Conservation (phyloP, 2,329 filamentous ascomycete species). For the Ophiocordyceps australis region DNA sequence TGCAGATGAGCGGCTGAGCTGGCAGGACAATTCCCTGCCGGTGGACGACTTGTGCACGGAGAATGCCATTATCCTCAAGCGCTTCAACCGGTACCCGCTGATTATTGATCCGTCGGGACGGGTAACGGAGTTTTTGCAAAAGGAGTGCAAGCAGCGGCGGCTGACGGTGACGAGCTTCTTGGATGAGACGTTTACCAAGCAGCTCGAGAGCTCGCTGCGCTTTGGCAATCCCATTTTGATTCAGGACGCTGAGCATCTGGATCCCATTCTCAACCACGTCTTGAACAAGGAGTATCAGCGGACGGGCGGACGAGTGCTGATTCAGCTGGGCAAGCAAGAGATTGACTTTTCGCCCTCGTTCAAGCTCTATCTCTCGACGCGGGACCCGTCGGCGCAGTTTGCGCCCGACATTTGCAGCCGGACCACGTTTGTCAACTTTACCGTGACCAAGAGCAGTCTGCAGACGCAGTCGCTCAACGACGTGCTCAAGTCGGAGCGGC, state of each 20-base stretch:
- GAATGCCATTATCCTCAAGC: conserved; percentile 91
- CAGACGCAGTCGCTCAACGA: conserved; percentile 97
- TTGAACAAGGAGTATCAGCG: conserved; percentile 99
- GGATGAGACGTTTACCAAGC: conserved; percentile 95
- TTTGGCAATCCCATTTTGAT: conserved; percentile 98
- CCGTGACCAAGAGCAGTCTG: conserved; percentile 94
- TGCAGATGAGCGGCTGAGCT: conserved; percentile 82
- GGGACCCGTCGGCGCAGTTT: conserved; percentile 90
- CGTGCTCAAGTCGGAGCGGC: conserved; percentile 90
- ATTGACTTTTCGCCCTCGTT: conserved; percentile 98
- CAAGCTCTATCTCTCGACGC: conserved; percentile 84
- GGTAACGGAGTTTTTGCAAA: conserved; percentile 86
- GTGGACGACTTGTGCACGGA: conserved; percentile 97
- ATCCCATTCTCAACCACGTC: conserved; percentile 94
- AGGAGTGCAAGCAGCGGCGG: conserved; percentile 82
- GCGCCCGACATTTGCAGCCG: conserved; percentile 94
- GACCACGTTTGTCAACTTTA: conserved; percentile 98
- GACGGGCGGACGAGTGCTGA: conserved; percentile 92
- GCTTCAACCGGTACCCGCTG: conserved; percentile 94
- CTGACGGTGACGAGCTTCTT: conserved; percentile 96
- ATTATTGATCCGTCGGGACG: conserved; percentile 96
- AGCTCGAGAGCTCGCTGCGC: conserved; percentile 86
- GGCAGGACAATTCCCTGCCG: conserved; percentile 86
- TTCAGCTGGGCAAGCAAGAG: conserved; percentile 95
- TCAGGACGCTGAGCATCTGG: conserved; percentile 91